A percentile compares a stretch with the other conserved stretches of the same genome.
Evolutionary conservation across 139 green algal genomes (phyloP).

Genomic region (Gonium pectorale): DNA sequence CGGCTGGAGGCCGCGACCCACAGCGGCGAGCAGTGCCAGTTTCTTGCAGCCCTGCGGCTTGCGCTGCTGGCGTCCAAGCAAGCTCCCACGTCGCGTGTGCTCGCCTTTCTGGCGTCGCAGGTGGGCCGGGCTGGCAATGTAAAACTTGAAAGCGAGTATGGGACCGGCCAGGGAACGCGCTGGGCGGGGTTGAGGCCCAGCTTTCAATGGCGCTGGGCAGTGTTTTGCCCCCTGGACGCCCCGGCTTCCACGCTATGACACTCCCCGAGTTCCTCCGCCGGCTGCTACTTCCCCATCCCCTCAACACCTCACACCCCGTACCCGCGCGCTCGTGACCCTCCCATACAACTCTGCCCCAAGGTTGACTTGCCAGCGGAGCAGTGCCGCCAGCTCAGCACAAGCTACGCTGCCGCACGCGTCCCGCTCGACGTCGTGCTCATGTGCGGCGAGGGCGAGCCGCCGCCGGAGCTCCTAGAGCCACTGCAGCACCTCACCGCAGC

Average conservation of each 20-base stretch:
- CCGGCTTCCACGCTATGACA: too few species aligned
- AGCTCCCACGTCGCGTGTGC: neutral
- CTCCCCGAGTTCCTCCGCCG: too few species aligned
- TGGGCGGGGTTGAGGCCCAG: too few species aligned
- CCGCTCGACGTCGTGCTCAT: slow-evolving; percentile 25
- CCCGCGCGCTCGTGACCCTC: too few species aligned
- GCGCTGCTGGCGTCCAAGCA: slow-evolving; percentile 10
- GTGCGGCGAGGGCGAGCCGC: neutral
- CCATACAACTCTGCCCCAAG: too few species aligned
- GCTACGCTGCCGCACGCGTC: neutral
- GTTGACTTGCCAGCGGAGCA: neutral
- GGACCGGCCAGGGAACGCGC: too few species aligned
- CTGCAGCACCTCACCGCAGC: slow-evolving; percentile 6
- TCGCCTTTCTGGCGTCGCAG: slow-evolving; percentile 20
- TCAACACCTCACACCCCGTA: neutral
- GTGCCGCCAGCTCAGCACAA: slow-evolving; percentile 31
- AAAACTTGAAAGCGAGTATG: too few species aligned
- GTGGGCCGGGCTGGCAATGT: too few species aligned
- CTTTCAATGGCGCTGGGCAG: too few species aligned
- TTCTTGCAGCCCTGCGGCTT: neutral
- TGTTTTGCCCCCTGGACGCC: too few species aligned
- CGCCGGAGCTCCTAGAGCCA: neutral
- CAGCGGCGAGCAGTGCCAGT: slow-evolving; percentile 22
- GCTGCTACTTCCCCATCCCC: too few species aligned
- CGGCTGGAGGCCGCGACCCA: neutral